Evolutionary conservation across 805 yeast species (phyloP), one percentile per base, ranked within the genome.

Genomic region (Cyberlindnera nakhonratchasimensis): DNA sequence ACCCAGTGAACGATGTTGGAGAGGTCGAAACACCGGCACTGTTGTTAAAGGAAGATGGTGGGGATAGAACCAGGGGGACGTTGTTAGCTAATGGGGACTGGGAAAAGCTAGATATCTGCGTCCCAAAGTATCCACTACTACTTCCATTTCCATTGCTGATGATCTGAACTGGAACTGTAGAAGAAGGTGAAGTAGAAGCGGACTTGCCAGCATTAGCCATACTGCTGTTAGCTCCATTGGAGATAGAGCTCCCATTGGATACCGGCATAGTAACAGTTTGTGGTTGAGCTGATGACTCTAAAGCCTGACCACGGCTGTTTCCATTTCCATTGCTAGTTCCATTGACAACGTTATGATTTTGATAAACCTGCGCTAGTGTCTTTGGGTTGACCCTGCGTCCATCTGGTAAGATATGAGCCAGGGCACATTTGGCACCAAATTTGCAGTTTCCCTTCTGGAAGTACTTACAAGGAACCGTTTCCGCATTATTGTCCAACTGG

Each of bases 391-490:
- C 82, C 33, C 86, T 70, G n/a, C 88, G 75, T 1, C 96, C 96
- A 55, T 90, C 95, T 0, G 96, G 95, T 30, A 86, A 65, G 44
- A 86, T 74, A 65, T 91, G 99, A 6, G 95, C 96, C 56, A 91
- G 75, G 1, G 96, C 98, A 69, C 99, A 91, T 57, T 89, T 90
- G 39, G 78, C 69, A 4, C 99, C 99, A 63, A 91, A 91, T 65
- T 89, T 89, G 65, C 99, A 91, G 59, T 89, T 88, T n/a, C 98
- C 98, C 66, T 86, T 86, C 57, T 85, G 93, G 63, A 87, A 91
- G 64, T 90, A 91, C 70, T 89, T 90, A 72, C 99, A 91, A 6
- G 90, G 87, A 32, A 74, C 68, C 34, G 71, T 64, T 37, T 75
- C 80, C 26, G 68, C 57, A 3, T 69, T 67, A 40, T 65, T 65